phyloP scores from a whole-genome alignment of 2,329 filamentous ascomycete genomes.

The Talaromyces islandicus region DNA sequence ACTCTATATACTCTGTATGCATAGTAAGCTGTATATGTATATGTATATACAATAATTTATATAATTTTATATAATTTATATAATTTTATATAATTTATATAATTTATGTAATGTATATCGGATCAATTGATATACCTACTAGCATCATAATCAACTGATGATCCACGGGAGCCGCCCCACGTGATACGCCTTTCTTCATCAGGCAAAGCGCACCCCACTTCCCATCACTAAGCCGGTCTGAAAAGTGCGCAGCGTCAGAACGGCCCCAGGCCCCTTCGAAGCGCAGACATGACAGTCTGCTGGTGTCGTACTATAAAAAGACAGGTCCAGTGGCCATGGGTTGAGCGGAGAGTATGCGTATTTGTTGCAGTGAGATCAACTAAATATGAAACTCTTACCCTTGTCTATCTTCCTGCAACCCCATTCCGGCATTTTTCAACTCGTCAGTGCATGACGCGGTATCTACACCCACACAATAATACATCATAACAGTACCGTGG shows the following conservation, averaged over 20 bases:
- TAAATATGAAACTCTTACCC: no score
- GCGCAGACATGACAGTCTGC: background rate
- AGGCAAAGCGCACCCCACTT: slow-evolving; percentile 10
- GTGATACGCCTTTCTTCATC: slow-evolving; percentile 18
- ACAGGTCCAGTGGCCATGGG: background rate
- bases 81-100: no score
- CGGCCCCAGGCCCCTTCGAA: background rate
- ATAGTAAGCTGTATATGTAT: no score
- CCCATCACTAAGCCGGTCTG: slow-evolving; percentile 16
- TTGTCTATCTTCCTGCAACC: no score
- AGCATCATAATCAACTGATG: background rate
- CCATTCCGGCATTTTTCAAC: no score
- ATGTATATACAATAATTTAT: no score
- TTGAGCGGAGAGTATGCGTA: no score
- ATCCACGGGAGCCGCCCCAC: slow-evolving; percentile 15
- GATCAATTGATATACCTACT: background rate
- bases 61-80: no score
- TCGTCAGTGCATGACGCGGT: background rate
- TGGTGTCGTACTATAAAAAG: background rate
- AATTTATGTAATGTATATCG: background rate
- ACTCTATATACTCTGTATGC: no score
- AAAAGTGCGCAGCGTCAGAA: slow-evolving; percentile 18
- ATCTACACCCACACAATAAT: background rate
- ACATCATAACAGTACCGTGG: no score
- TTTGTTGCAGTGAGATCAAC: no score